Percentiles rank a stretch among this genome's conserved stretches.
These are phyloP conservation scores for Diutina mesorugosa DNA, from an alignment of 1,139 yeast species.

Conservation along the genomic window DNA sequence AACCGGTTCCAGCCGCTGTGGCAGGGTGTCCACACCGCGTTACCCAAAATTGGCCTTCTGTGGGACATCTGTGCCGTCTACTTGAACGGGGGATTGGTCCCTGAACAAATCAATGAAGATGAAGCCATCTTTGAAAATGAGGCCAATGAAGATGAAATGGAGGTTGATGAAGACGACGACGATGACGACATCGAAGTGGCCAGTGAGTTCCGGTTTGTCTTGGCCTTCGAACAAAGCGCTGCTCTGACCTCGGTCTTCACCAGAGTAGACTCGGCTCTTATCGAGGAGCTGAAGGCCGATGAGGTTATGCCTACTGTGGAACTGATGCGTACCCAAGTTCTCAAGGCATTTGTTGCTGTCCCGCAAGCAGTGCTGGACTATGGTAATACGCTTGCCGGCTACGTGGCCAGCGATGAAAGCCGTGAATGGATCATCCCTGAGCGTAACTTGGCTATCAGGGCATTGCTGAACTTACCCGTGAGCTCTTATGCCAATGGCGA, in stretches of 20 bases:
- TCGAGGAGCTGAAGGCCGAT: neutral
- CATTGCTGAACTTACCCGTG: neutral
- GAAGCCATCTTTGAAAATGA: neutral
- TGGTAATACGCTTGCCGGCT: neutral
- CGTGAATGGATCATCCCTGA: neutral
- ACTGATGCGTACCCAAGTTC: neutral
- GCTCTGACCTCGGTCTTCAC: neutral
- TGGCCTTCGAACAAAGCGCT: neutral
- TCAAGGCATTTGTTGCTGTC: neutral
- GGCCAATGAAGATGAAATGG: neutral
- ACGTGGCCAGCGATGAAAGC: neutral
- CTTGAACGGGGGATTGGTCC: neutral
- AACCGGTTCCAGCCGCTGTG: slow-evolving; percentile 78
- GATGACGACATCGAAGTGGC: neutral
- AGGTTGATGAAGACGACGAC: neutral
- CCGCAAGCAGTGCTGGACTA: neutral
- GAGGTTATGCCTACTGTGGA: neutral
- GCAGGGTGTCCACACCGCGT: slow-evolving; percentile 56
- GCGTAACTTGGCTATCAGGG: neutral
- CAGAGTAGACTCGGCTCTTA: neutral
- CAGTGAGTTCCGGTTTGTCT: neutral
- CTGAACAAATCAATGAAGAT: neutral
- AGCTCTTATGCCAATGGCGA: neutral
- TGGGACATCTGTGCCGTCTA: slow-evolving; percentile 3
- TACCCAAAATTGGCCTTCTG: slow-evolving; percentile 35